A percentile compares a stretch with the other conserved stretches of the same genome.
These are phyloP conservation scores for Vanderwaltozyma yarrowii DNA, from an alignment of 805 yeast genomes.

Conservation along the genomic window DNA sequence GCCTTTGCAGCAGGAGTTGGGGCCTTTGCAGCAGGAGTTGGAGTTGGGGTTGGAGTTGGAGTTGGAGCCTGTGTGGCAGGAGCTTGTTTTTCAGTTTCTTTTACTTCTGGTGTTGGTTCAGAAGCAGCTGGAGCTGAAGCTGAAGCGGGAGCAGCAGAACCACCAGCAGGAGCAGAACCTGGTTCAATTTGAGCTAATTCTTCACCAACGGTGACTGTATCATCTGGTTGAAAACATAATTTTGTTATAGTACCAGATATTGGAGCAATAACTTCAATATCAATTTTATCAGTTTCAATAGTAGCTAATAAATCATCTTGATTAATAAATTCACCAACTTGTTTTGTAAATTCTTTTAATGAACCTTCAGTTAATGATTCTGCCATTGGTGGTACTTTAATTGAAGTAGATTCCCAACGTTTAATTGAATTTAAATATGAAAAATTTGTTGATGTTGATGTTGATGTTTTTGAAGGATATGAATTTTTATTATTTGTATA, in stretches of 20 bases:
- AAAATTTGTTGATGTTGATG: no score
- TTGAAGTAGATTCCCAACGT: conserved; percentile 37
- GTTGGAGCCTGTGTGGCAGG: conserved; percentile 10
- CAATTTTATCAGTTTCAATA: conserved; percentile 97
- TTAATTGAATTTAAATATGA: background rate
- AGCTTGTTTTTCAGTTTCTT: background rate
- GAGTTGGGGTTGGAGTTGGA: conserved; percentile 12
- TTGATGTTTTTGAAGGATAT: no score
- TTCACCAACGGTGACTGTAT: conserved; percentile 94
- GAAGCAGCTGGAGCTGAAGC: conserved; percentile 22
- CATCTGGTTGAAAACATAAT: conserved; percentile 72
- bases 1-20: conserved; percentile 15
- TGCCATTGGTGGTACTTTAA: conserved; percentile 97
- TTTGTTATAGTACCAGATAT: conserved; percentile 83
- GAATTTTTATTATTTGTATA: background rate
- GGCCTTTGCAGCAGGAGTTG: conserved; percentile 8
- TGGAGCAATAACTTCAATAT: conserved; percentile 94
- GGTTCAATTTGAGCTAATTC: conserved; percentile 81
- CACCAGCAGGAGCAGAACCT: conserved; percentile 55
- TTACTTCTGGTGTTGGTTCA: conserved; percentile 14
- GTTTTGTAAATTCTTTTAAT: conserved; percentile 53
- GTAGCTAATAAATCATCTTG: conserved; percentile 90
- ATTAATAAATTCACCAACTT: conserved; percentile 80
- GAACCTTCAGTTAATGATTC: conserved; percentile 98
- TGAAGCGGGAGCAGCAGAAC: conserved; percentile 37